Conservation (phyloP, 192 early-diverging fungal genomes). For the Phlyctochytrium planicorne region DNA sequence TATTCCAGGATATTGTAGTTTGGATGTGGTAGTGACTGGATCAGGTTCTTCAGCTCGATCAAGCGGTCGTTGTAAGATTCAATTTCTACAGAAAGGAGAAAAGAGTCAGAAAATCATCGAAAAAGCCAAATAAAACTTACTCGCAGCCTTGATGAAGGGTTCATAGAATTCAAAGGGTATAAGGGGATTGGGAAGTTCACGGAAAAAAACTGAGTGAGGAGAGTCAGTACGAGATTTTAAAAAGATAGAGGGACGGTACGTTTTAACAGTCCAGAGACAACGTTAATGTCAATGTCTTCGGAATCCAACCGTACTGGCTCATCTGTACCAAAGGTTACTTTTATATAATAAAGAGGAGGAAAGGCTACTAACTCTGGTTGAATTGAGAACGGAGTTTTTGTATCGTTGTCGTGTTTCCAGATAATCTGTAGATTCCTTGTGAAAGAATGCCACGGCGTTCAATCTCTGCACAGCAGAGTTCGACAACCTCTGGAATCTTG, state of each 20-base stretch:
- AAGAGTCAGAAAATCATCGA: slow-evolving; percentile 22
- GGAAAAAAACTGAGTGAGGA: slow-evolving; percentile 50
- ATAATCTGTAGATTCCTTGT: slow-evolving; percentile 59
- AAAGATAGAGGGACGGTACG: slow-evolving; percentile 26
- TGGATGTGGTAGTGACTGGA: slow-evolving; percentile 53
- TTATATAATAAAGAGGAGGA: neutral
- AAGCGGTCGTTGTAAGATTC: slow-evolving; percentile 69
- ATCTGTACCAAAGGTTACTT: slow-evolving; percentile 22
- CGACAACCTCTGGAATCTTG: slow-evolving; percentile 42
- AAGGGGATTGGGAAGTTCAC: slow-evolving; percentile 55
- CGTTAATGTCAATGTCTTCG: slow-evolving; percentile 52
- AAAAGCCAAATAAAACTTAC: slow-evolving; percentile 43
- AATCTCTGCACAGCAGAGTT: slow-evolving; percentile 41
- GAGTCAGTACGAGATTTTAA: neutral
- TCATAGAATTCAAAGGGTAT: slow-evolving; percentile 57
- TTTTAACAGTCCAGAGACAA: slow-evolving; percentile 47
- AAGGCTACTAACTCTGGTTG: slow-evolving; percentile 31
- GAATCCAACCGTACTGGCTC: slow-evolving; percentile 44
- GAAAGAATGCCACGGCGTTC: slow-evolving; percentile 40
- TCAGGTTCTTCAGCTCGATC: slow-evolving; percentile 62
- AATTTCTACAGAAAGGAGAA: slow-evolving; percentile 35
- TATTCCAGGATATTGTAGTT: slow-evolving; percentile 55
- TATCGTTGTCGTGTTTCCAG: slow-evolving; percentile 46
- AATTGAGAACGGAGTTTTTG: slow-evolving; percentile 36
- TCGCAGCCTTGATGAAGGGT: slow-evolving; percentile 48